Percentiles rank a stretch among this genome's conserved stretches.
These are phyloP conservation scores for Cercospora sp. DNA, from an alignment of 2,329 filamentous ascomycete genomes.

Conservation along the genomic window DNA sequence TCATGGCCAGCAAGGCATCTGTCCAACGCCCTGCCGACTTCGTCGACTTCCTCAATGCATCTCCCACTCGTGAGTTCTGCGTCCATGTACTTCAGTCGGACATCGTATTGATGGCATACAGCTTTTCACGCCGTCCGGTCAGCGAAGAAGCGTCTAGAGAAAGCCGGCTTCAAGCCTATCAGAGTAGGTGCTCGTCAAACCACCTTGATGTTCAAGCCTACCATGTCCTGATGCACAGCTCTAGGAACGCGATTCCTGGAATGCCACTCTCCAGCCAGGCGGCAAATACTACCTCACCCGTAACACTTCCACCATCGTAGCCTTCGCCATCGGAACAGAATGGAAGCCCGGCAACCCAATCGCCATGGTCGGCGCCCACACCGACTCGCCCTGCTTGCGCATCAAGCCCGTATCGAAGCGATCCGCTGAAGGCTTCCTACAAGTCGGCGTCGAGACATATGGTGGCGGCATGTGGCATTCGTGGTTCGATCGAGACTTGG, in stretches of 20 bases:
- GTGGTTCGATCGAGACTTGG: constrained; percentile 94
- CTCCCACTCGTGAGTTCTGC: constrained; percentile 74
- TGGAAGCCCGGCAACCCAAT: constrained; percentile 92
- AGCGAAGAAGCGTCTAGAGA: constrained; percentile 71
- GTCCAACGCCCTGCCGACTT: constrained; percentile 70
- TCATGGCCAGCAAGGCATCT: constrained; percentile 43
- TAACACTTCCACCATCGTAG: constrained; percentile 87
- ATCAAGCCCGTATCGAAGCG: constrained; percentile 95
- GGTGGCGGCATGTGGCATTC: constrained; percentile 97
- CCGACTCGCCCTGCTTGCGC: constrained; percentile 87
- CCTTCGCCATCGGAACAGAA: constrained; percentile 85
- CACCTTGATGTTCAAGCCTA: constrained; percentile 7
- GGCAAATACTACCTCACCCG: constrained; percentile 96
- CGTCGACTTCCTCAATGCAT: constrained; percentile 89
- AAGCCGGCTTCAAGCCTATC: constrained; percentile 84
- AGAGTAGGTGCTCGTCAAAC: constrained; percentile 51
- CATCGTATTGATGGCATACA: constrained; percentile 42
- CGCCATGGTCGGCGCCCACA: constrained; percentile 91
- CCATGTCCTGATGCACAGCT: background rate
- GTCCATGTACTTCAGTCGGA: background rate
- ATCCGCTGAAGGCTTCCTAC: constrained; percentile 79
- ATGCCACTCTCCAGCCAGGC: constrained; percentile 73
- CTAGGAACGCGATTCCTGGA: constrained; percentile 85
- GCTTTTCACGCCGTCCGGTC: constrained; percentile 92
- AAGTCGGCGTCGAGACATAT: constrained; percentile 95